Conservation (phyloP, 2,329 filamentous ascomycete genomes). For the Thielaviopsis populi region DNA sequence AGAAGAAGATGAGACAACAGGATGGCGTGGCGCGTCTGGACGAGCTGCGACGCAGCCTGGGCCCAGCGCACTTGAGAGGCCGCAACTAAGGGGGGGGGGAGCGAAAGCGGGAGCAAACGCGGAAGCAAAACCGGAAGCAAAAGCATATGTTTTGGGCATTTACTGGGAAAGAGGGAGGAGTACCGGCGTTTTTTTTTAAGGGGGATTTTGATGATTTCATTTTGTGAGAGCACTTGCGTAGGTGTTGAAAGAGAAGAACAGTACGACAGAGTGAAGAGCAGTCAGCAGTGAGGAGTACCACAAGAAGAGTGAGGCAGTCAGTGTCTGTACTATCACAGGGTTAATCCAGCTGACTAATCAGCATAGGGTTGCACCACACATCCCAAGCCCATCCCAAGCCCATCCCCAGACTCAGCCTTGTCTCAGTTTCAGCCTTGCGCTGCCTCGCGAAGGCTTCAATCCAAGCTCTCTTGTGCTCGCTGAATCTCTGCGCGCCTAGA, state of each 20-base stretch:
- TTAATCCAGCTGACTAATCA: neutral
- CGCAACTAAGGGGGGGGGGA: slow-evolving; percentile 4
- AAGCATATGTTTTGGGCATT: neutral
- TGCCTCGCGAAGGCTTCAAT: neutral
- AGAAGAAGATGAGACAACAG: slow-evolving; percentile 68
- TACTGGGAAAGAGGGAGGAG: neutral
- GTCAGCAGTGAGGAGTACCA: no score
- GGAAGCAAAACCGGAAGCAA: no score
- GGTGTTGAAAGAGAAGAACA: no score
- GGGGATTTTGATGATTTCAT: no score
- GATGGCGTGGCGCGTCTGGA: slow-evolving; percentile 80
- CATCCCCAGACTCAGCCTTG: no score
- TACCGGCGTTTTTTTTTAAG: slow-evolving; percentile 5
- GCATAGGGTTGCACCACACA: neutral
- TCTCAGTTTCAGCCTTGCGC: neutral
- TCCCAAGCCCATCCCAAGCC: no score
- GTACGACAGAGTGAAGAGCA: no score
- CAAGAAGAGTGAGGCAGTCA: no score
- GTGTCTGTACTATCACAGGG: neutral
- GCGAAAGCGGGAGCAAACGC: no score
- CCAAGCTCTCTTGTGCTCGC: neutral
- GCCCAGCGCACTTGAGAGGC: slow-evolving; percentile 50
- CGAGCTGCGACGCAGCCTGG: slow-evolving; percentile 68
- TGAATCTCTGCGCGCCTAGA: neutral
- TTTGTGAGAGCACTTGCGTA: neutral